A percentile compares a stretch with the other conserved stretches of the same genome.
phyloP scores from a whole-genome alignment of 1,284 basidiomycete species.

The Ustilago trichophora region DNA sequence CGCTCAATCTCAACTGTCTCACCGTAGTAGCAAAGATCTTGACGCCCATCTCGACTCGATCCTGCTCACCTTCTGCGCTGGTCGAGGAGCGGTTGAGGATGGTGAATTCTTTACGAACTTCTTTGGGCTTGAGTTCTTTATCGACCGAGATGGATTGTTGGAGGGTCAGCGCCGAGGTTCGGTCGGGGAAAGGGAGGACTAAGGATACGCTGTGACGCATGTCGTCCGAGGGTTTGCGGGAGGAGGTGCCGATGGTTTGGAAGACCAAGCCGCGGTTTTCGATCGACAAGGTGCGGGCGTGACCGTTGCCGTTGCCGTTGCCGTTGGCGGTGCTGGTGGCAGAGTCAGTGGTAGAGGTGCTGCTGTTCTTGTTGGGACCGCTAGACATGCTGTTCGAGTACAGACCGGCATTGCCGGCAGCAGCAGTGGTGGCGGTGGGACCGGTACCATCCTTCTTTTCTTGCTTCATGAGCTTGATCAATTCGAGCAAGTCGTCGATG shows the following conservation, averaged over 20 bases:
- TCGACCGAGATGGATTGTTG: conserved; percentile 50
- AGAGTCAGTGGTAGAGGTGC: too few species aligned
- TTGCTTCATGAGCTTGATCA: conserved; percentile 33
- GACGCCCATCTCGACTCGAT: conserved; percentile 30
- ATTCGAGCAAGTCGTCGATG: conserved; percentile 68
- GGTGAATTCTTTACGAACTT: conserved; percentile 46
- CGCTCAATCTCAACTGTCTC: conserved; percentile 51
- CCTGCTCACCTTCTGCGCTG: background rate
- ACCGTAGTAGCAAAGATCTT: conserved; percentile 57
- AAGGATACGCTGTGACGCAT: conserved; percentile 51
- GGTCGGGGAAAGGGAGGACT: conserved; percentile 48
- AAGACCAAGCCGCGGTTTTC: conserved; percentile 30
- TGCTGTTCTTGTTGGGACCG: too few species aligned
- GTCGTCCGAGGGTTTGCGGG: conserved; percentile 21
- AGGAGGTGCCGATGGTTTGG: conserved; percentile 34
- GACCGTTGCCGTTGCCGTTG: conserved; percentile 5
- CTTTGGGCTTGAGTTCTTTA: conserved; percentile 55
- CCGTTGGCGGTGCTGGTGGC: conserved; percentile 1
- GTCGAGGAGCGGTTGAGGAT: conserved; percentile 20
- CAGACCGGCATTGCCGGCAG: conserved; percentile 10
- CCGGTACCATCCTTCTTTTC: conserved; percentile 35
- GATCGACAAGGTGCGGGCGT: conserved; percentile 7
- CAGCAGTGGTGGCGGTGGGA: background rate
- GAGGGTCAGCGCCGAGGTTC: conserved; percentile 30
- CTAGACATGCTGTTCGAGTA: conserved; percentile 38